Conservation (phyloP, 176 grass and related monocot species). For the Carex cristatella region DNA sequence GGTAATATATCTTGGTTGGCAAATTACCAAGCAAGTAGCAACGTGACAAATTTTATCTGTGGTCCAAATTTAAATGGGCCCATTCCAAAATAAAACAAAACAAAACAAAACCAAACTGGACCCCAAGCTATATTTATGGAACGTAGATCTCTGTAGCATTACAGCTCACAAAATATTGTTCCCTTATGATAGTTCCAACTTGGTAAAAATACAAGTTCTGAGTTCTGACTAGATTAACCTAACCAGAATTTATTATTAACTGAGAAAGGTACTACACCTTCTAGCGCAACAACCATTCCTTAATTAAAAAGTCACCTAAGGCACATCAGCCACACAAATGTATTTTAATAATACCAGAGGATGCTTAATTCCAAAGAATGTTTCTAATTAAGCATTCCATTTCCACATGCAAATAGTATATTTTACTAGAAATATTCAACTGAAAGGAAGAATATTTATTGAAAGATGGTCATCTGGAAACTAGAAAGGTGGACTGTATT, state of each 20-base stretch:
- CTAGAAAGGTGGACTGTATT: not conserved
- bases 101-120: not conserved
- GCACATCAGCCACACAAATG: not conserved
- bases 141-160: not conserved
- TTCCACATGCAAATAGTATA: slow-evolving; percentile 6
- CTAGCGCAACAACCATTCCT: not conserved
- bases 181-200: slow-evolving; percentile 1
- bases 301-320: slow-evolving; percentile 12
- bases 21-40: not conserved
- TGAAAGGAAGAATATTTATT: not conserved
- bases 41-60: not conserved
- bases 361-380: slow-evolving; percentile 24
- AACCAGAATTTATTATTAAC: not conserved
- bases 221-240: slow-evolving; percentile 3
- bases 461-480: not conserved
- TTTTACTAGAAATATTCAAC: not conserved
- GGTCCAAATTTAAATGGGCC: not conserved
- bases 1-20: not conserved
- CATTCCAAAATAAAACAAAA: not conserved
- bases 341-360: slow-evolving; percentile 9
- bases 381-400: slow-evolving; percentile 5
- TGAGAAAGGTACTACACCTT: not conserved
- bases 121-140: slow-evolving; percentile 5
- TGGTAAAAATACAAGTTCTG: slow-evolving; percentile 1
- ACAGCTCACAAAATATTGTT: slow-evolving; percentile 18